Conservation (phyloP, 306 rosid genomes). For the Quercus rubra region DNA sequence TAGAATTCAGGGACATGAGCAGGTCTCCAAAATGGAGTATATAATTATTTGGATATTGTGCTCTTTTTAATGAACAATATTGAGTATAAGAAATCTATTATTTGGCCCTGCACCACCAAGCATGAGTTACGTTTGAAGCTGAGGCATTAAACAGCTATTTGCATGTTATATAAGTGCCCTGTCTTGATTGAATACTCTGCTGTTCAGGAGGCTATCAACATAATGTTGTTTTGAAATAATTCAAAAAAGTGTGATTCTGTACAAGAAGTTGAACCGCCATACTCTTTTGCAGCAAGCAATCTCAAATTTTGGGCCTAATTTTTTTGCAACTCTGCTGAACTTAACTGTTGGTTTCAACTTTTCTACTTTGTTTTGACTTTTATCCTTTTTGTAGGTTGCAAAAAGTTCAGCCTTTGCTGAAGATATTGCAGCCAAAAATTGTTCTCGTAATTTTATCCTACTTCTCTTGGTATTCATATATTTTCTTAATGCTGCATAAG, state of each 20-base stretch:
- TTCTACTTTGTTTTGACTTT: conserved; percentile 4
- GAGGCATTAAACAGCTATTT: background rate
- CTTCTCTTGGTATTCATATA: background rate
- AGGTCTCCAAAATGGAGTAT: background rate
- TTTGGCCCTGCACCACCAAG: background rate
- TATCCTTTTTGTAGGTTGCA: conserved; percentile 42
- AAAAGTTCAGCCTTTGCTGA: conserved; percentile 54
- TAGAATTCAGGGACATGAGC: background rate
- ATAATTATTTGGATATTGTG: background rate
- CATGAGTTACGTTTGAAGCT: background rate
- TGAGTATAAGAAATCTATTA: background rate
- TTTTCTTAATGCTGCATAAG: background rate
- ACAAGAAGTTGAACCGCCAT: background rate
- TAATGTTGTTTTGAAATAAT: background rate
- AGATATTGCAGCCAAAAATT: conserved; percentile 58
- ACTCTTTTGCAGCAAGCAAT: background rate
- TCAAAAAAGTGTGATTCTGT: background rate
- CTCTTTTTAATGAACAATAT: background rate
- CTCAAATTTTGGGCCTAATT: background rate
- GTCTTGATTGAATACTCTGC: background rate
- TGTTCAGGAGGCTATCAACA: background rate
- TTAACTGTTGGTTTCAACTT: conserved; percentile 7
- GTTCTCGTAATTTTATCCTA: conserved; percentile 48
- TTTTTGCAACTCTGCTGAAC: background rate
- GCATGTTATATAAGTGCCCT: background rate